Conservation (phyloP, 1,139 yeast species). For the Scheffersomyces stambukii region DNA sequence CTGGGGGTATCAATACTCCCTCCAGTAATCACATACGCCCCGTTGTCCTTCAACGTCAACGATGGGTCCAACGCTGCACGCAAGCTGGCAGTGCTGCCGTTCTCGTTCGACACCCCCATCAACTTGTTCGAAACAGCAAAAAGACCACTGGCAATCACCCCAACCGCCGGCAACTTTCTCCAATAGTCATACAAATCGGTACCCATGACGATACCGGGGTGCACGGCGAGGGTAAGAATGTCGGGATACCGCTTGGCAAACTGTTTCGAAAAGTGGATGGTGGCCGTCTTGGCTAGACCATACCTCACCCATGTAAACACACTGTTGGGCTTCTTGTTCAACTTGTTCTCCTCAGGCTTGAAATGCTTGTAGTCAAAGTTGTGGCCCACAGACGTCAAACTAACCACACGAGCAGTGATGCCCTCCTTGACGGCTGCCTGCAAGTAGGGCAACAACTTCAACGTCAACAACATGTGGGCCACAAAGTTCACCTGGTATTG, state of each 20-base stretch:
- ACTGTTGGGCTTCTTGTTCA: conserved; percentile 22
- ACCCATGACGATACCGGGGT: conserved; percentile 38
- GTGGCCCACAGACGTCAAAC: conserved; percentile 34
- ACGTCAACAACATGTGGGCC: conserved; percentile 31
- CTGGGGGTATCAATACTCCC: conserved; percentile 26
- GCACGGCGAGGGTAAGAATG: conserved; percentile 31
- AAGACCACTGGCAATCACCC: conserved; percentile 12
- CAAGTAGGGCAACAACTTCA: conserved; percentile 26
- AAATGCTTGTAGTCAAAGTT: conserved; percentile 18
- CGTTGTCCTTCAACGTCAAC: conserved; percentile 21
- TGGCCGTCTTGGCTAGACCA: conserved; percentile 31
- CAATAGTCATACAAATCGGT: conserved; percentile 32
- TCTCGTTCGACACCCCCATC: conserved; percentile 29
- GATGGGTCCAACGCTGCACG: conserved; percentile 30
- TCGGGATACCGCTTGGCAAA: conserved; percentile 27
- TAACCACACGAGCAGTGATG: conserved; percentile 28
- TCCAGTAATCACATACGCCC: conserved; percentile 36
- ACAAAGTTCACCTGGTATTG: conserved; percentile 42
- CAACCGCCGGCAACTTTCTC: conserved; percentile 23
- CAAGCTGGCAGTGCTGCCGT: conserved; percentile 33
- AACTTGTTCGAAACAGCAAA: conserved; percentile 11
- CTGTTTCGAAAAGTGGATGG: conserved; percentile 26
- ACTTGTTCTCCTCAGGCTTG: conserved; percentile 18
- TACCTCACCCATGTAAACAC: conserved; percentile 32
- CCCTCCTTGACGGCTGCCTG: conserved; percentile 17